Conservation (phyloP, 768 basidiomycete genomes). For the Serendipita sp. region DNA sequence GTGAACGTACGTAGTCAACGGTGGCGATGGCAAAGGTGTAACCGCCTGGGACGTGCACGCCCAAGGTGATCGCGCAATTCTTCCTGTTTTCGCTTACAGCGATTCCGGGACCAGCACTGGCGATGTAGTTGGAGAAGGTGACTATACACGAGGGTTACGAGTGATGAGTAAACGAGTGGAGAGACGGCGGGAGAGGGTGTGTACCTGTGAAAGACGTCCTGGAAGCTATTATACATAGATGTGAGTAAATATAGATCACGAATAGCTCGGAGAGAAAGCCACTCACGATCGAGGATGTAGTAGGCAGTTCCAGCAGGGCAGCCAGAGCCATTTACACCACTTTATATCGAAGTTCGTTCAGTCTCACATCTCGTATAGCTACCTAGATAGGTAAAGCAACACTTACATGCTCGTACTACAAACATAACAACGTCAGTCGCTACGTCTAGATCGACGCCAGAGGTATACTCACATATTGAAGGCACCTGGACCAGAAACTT, state of each 20-base stretch:
- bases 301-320: conserved; percentile 2
- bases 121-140: conserved; percentile 1
- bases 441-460: too few species aligned
- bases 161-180: background rate
- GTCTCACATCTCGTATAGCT: too few species aligned
- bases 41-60: conserved; percentile 1
- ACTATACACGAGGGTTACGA: background rate
- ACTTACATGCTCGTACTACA: too few species aligned
- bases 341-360: background rate
- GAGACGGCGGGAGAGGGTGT: background rate
- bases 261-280: too few species aligned
- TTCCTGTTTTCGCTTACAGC: background rate
- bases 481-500: too few species aligned
- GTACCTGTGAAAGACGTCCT: background rate
- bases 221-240: background rate
- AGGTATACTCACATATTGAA: too few species aligned
- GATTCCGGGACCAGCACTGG: background rate
- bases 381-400: background rate
- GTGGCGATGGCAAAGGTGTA: background rate
- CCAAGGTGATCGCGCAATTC: background rate
- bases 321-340: background rate
- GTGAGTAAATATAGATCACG: too few species aligned
- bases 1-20: background rate
- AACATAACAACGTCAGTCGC: too few species aligned
- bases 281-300: too few species aligned